Evolutionary conservation across 768 basidiomycete species (phyloP), one percentile per base, ranked within the genome.

Genomic region (Xerocomellus intermedius): DNA sequence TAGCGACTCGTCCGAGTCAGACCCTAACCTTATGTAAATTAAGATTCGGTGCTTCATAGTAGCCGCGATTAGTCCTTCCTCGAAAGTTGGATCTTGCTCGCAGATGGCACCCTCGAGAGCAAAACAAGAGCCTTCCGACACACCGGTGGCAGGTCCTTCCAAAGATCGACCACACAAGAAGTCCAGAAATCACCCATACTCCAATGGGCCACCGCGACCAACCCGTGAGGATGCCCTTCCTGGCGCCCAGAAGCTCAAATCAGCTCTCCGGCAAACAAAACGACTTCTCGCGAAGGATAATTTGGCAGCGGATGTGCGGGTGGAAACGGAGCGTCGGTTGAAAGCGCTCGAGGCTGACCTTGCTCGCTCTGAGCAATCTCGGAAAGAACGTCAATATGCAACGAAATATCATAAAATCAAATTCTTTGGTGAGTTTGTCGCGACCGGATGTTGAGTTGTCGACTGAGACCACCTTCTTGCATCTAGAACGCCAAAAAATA

Each of bases 221-320:
- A 24, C 33, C 16, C 24, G 44, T 10, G 63, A 65, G 3, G 64
- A 67, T 43, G 39, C 61, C 16, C 55, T 63, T 26, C 87, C 86
- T 3, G 93, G 94, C 16, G 80, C 94, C 7, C 89, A 89, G 62
- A 97, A 93, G 72, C 74, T 96, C 59, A 98, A 97, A 69, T 81
- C 93, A 6, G 77, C 85, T 26, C 73, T 98, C 50, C 77, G 95
- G 50, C 94, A 96, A 73, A 88, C 93, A 1, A 82, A 82, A 57
- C 75, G 95, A 44, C 73, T 98, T 36, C 78, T 96, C 33, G 87
- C 89, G 24, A 94, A 89, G 86, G 89, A 93, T 39, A 87, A 79
- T 30, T 73, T 98, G 3, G 89, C 87, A n/a, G 90, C 95, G 13
- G 83, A 95, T 68, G 83, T 92, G 5, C 81, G 90, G 43, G 82